Conservation (phyloP, 148 eudicot genomes). For the Fallopia convolvulus region DNA sequence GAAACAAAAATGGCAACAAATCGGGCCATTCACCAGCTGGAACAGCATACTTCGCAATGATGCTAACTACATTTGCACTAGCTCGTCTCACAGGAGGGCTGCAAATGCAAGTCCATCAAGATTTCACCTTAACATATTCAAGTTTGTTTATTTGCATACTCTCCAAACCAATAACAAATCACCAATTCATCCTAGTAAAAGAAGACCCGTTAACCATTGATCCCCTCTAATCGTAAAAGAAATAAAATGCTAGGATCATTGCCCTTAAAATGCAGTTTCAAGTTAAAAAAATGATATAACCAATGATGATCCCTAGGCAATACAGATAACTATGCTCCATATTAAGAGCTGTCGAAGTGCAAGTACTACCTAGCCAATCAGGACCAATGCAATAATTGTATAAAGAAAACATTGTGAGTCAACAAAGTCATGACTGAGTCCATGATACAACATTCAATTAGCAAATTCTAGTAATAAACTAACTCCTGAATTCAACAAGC, state of each 20-base stretch:
- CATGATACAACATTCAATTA: background rate
- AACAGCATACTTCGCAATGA: conserved; percentile 92
- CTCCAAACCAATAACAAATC: background rate
- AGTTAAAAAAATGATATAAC: background rate
- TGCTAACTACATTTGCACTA: conserved; percentile 93
- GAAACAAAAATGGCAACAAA: conserved; percentile 88
- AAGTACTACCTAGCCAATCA: background rate
- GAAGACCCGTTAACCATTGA: background rate
- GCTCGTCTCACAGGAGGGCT: conserved; percentile 97
- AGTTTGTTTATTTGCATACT: background rate
- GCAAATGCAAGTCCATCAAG: conserved; percentile 18
- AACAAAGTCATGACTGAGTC: background rate
- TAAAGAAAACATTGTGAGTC: background rate
- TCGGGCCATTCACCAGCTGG: conserved; percentile 98
- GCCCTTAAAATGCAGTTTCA: background rate
- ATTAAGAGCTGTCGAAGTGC: background rate
- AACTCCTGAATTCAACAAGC: background rate
- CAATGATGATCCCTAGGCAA: background rate
- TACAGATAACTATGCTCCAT: background rate
- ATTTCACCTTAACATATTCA: background rate
- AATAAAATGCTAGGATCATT: background rate
- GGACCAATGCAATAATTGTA: background rate
- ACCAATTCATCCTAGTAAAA: background rate
- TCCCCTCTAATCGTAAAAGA: background rate
- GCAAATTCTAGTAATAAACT: background rate